These are phyloP conservation scores for Acorus calamus DNA, from an alignment of 106 monocot species.

Conservation along the genomic window DNA sequence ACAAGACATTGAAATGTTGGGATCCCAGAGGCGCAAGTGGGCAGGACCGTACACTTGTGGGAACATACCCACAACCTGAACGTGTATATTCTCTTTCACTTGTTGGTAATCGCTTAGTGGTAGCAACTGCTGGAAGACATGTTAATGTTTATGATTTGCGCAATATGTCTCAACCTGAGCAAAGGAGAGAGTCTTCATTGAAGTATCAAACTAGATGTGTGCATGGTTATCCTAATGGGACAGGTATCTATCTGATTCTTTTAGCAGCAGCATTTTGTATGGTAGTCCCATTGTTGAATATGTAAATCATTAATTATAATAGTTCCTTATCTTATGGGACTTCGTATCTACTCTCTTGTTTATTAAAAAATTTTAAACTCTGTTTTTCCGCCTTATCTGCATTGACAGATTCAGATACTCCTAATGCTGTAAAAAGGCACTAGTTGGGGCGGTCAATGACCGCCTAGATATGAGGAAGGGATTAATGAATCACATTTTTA, in stretches of 20 bases:
- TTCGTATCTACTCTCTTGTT: too few relatives aligned
- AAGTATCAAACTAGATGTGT: constrained; percentile 99
- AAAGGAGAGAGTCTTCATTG: constrained; percentile 79
- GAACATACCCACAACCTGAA: constrained; percentile 82
- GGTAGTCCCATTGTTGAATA: too few relatives aligned
- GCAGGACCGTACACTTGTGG: constrained; percentile 64
- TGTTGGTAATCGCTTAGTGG: constrained; percentile 69
- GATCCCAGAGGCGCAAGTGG: constrained; percentile 97
- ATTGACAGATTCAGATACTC: too few relatives aligned
- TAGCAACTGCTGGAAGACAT: constrained; percentile 96
- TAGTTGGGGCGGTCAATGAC: too few relatives aligned
- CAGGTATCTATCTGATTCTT: constrained; percentile 35
- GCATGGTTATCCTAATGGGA: constrained; percentile 92
- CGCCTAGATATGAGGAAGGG: too few relatives aligned
- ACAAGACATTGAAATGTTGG: constrained; percentile 92
- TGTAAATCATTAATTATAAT: too few relatives aligned
- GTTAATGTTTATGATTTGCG: constrained; percentile 91
- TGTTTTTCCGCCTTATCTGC: too few relatives aligned
- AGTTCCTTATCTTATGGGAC: too few relatives aligned
- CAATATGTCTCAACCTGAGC: constrained; percentile 98
- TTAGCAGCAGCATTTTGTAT: background rate
- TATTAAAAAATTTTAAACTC: too few relatives aligned
- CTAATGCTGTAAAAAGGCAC: too few relatives aligned
- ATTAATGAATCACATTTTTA: too few relatives aligned
- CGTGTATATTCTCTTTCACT: constrained; percentile 92